Evolutionary conservation across 2,329 filamentous ascomycete genomes (phyloP).

Genomic region (Xylaria sp.): DNA sequence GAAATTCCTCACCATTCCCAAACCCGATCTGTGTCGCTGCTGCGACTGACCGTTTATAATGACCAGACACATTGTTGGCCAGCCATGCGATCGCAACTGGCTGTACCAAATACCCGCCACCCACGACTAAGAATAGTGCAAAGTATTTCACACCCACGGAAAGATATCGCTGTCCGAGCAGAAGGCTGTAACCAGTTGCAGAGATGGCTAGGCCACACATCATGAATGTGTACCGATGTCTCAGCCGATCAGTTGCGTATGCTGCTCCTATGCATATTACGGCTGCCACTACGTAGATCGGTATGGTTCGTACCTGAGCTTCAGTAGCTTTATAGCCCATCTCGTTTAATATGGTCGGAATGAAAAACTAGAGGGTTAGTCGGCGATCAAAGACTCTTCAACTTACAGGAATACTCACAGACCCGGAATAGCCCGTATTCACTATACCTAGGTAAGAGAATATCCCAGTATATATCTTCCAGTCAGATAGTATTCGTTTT

Average conservation of each 20-base stretch:
- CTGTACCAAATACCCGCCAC: slow-evolving; percentile 65
- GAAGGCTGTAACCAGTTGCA: slow-evolving; percentile 65
- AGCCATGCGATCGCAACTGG: slow-evolving; percentile 68
- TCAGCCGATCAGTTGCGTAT: slow-evolving; percentile 61
- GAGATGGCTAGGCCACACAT: slow-evolving; percentile 61
- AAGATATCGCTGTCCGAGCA: slow-evolving; percentile 60
- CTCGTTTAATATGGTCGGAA: slow-evolving; percentile 54
- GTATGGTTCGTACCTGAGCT: slow-evolving; percentile 53
- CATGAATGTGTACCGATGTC: slow-evolving; percentile 65
- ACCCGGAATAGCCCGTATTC: slow-evolving; percentile 58
- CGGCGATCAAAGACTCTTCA: not conserved
- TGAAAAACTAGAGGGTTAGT: slow-evolving; percentile 46
- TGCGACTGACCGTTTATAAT: slow-evolving; percentile 66
- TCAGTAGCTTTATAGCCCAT: slow-evolving; percentile 51
- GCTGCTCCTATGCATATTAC: slow-evolving; percentile 51
- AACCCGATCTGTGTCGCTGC: slow-evolving; percentile 63
- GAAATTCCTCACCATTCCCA: slow-evolving; percentile 54
- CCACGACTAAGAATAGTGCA: slow-evolving; percentile 65
- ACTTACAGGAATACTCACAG: slow-evolving; percentile 31
- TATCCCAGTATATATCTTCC: slow-evolving; percentile 28
- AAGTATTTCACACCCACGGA: slow-evolving; percentile 64
- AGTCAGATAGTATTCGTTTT: slow-evolving; percentile 52
- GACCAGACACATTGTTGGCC: slow-evolving; percentile 66
- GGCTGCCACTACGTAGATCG: slow-evolving; percentile 53
- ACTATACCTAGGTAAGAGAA: slow-evolving; percentile 49